A percentile compares a stretch with the other conserved stretches of the same genome.
phyloP scores from a whole-genome alignment of 202 grass and related monocot species.

The Bolboschoenoplectus hybrid region DNA sequence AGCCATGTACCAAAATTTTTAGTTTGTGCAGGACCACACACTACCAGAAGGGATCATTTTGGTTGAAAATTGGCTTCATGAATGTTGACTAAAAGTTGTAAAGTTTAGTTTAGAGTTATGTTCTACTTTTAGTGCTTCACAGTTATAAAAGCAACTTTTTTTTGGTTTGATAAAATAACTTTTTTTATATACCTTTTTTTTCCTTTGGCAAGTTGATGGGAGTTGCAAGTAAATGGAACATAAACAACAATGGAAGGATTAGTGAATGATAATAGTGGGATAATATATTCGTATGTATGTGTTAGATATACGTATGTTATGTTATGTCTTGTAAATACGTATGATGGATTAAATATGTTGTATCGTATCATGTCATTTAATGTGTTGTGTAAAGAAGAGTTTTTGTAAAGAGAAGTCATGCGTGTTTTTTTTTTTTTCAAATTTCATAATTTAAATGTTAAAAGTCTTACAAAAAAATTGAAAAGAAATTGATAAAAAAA shows the following conservation, averaged over 20 bases:
- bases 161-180: not conserved
- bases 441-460: too few species aligned
- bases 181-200: not conserved
- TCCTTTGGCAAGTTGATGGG: not conserved
- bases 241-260: not conserved
- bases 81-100: conserved; percentile 1
- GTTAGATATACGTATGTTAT: too few species aligned
- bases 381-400: too few species aligned
- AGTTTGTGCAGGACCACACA: not conserved
- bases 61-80: conserved; percentile 8
- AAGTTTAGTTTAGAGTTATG: not conserved
- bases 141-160: not conserved
- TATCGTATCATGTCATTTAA: too few species aligned
- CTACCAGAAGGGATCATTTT: not conserved
- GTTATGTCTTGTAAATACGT: too few species aligned
- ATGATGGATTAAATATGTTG: too few species aligned
- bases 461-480: too few species aligned
- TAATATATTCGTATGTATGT: too few species aligned
- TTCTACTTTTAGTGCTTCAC: conserved; percentile 4
- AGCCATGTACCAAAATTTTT: not conserved
- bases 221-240: not conserved
- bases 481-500: too few species aligned
- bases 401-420: too few species aligned
- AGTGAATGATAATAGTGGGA: too few species aligned
- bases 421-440: too few species aligned